Evolutionary conservation across 2,329 filamentous ascomycete genomes (phyloP).

Genomic region (Myriosclerotinia scirpicola): DNA sequence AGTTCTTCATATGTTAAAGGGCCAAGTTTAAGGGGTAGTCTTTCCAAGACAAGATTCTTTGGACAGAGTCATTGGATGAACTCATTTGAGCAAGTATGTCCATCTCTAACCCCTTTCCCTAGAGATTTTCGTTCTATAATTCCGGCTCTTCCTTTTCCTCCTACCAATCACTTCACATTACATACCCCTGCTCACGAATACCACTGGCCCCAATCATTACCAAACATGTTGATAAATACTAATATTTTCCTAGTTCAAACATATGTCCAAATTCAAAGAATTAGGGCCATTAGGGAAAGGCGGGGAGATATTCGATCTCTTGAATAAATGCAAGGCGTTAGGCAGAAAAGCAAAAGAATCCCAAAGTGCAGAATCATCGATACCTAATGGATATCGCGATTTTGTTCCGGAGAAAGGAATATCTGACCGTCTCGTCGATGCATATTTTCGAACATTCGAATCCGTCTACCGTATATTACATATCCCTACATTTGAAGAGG

Average conservation of each 20-base stretch:
- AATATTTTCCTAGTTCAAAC: conserved; percentile 19
- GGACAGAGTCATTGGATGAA: conserved; percentile 32
- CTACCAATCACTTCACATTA: not conserved
- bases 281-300: conserved; percentile 11
- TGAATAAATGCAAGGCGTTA: conserved; percentile 29
- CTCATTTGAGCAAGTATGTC: conserved; percentile 27
- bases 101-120: not conserved
- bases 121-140: not conserved
- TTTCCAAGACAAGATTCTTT: conserved; percentile 30
- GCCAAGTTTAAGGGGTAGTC: conserved; percentile 23
- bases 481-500: conserved; percentile 46
- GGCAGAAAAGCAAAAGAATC: conserved; percentile 25
- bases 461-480: conserved; percentile 48
- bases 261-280: conserved; percentile 21
- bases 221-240: not conserved
- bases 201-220: not conserved
- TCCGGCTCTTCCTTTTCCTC: not conserved
- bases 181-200: not conserved
- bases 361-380: conserved; percentile 8
- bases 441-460: conserved; percentile 47
- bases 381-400: conserved; percentile 20
- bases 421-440: conserved; percentile 42
- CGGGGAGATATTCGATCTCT: conserved; percentile 17
- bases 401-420: conserved; percentile 23
- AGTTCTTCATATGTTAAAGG: not conserved